Percentiles rank a stretch among this genome's conserved stretches.
Evolutionary conservation across 2,329 filamentous ascomycete genomes (phyloP).

Genomic region (Alternaria gaisen): DNA sequence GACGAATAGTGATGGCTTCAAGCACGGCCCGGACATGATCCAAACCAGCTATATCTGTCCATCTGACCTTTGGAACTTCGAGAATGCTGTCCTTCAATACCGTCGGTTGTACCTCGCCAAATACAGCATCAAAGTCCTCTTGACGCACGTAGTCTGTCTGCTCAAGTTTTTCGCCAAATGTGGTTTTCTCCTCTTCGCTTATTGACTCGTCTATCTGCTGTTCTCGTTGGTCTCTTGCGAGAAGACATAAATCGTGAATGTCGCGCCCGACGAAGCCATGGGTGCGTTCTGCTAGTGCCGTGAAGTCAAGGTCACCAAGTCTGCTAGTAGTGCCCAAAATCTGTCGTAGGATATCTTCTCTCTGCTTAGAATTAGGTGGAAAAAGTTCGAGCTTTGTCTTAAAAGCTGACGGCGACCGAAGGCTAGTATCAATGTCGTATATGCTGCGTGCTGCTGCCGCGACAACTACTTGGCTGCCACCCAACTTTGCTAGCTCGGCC

Average conservation of each 20-base stretch:
- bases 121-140: conserved; percentile 70
- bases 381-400: conserved; percentile 74
- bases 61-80: conserved; percentile 84
- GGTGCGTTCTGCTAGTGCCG: conserved; percentile 74
- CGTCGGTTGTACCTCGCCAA: conserved; percentile 76
- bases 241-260: conserved; percentile 69
- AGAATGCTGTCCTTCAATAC: conserved; percentile 91
- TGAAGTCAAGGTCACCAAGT: conserved; percentile 57
- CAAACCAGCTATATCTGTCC: conserved; percentile 89
- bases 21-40: conserved; percentile 73
- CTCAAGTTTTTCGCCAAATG: conserved; percentile 29
- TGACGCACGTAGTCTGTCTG: conserved; percentile 35
- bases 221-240: conserved; percentile 57
- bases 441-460: conserved; percentile 78
- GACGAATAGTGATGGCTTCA: conserved; percentile 66
- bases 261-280: conserved; percentile 89
- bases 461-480: conserved; percentile 70
- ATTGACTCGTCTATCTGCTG: conserved; percentile 27
- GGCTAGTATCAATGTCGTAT: conserved; percentile 73
- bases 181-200: conserved; percentile 33
- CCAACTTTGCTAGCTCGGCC: conserved; percentile 60
- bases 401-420: conserved; percentile 73
- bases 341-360: conserved; percentile 75
- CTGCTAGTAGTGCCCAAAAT: conserved; percentile 57
- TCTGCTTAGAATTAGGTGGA: conserved; percentile 75